phyloP scores from a whole-genome alignment of 176 grass and related monocot species.

The Paspalum notatum region DNA sequence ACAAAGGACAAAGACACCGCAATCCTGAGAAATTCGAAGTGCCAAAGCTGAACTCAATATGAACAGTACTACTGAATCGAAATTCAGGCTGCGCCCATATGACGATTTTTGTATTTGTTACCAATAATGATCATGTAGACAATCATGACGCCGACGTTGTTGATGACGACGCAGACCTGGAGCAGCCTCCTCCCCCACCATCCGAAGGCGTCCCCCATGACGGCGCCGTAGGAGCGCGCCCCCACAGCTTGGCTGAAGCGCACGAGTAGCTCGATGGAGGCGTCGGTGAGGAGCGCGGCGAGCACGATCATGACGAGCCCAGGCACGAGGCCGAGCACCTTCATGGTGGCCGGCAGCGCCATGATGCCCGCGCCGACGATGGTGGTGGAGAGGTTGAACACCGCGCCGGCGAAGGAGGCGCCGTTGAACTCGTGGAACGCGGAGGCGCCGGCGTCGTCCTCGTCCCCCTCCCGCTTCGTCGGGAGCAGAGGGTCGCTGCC shows the following conservation, averaged over 20 bases:
- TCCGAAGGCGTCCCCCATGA: slow-evolving; percentile 85
- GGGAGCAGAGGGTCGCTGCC: slow-evolving; percentile 72
- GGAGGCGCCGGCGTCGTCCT: slow-evolving; percentile 20
- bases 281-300: slow-evolving; percentile 81
- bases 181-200: slow-evolving; percentile 61
- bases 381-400: slow-evolving; percentile 97
- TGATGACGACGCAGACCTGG: slow-evolving; percentile 85
- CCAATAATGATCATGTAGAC: slow-evolving; percentile 99
- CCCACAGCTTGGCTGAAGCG: slow-evolving; percentile 72
- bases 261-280: slow-evolving; percentile 84
- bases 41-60: background rate
- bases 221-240: slow-evolving; percentile 65
- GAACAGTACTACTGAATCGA: slow-evolving; percentile 1
- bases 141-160: slow-evolving; percentile 90
- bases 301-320: slow-evolving; percentile 81
- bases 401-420: slow-evolving; percentile 79
- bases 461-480: slow-evolving; percentile 39
- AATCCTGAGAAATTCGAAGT: background rate
- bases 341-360: slow-evolving; percentile 96
- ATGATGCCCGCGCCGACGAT: slow-evolving; percentile 98
- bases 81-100: background rate
- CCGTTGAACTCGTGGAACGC: slow-evolving; percentile 75
- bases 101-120: slow-evolving; percentile 29
- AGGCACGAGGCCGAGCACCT: slow-evolving; percentile 82
- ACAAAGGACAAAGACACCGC: background rate